Conservation (phyloP, 1,284 basidiomycete species). For the Puccinia triticina region DNA sequence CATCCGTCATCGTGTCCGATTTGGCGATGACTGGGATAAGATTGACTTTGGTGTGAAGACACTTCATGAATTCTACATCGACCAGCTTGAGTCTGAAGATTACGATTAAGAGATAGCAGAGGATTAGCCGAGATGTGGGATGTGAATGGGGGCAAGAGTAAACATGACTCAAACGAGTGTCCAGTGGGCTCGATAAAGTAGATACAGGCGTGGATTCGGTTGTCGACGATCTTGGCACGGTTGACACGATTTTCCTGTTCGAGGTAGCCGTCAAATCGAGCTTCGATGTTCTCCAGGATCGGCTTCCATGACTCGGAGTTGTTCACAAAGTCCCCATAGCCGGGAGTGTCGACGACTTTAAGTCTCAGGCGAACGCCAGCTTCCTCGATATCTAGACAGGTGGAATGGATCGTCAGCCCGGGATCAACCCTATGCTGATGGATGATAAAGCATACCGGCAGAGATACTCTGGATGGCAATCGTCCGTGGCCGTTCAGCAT, state of each 20-base stretch:
- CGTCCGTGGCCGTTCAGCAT: slow-evolving; percentile 83
- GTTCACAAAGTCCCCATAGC: slow-evolving; percentile 96
- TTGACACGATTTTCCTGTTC: slow-evolving; percentile 98
- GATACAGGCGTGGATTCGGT: slow-evolving; percentile 72
- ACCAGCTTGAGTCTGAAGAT: slow-evolving; percentile 84
- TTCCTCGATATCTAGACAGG: slow-evolving; percentile 89
- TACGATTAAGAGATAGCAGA: not conserved
- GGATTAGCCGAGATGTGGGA: not conserved
- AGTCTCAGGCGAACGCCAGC: slow-evolving; percentile 89
- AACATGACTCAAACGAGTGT: slow-evolving; percentile 73
- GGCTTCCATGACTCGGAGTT: slow-evolving; percentile 98
- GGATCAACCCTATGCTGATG: slow-evolving; percentile 55
- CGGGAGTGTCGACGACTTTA: slow-evolving; percentile 96
- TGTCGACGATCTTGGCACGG: slow-evolving; percentile 79
- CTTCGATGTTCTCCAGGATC: slow-evolving; percentile 94
- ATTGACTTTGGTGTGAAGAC: slow-evolving; percentile 93
- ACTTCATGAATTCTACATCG: slow-evolving; percentile 95
- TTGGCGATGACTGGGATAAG: slow-evolving; percentile 96
- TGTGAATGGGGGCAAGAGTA: slow-evolving; percentile 29
- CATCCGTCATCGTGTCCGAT: slow-evolving; percentile 92
- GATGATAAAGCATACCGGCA: slow-evolving; percentile 70
- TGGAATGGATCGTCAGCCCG: slow-evolving; percentile 55
- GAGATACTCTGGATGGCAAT: slow-evolving; percentile 95
- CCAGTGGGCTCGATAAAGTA: slow-evolving; percentile 98
- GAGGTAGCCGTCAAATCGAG: slow-evolving; percentile 90